Conservation (phyloP, 169 alveolate species). For the Neospora caninum region DNA sequence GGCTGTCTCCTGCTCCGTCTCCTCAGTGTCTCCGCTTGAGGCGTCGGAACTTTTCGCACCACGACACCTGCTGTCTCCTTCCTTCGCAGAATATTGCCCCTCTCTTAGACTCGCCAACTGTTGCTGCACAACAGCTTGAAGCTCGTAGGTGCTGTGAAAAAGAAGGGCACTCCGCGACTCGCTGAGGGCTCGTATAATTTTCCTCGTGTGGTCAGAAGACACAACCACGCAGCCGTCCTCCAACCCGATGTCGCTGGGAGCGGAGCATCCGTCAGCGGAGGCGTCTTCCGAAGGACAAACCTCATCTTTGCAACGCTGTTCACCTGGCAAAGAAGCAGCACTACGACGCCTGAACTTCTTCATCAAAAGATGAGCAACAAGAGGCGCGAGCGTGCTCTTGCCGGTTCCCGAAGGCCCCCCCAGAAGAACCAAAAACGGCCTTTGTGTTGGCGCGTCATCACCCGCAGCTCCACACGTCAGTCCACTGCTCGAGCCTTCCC, state of each 20-base stretch:
- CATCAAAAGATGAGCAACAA: neutral
- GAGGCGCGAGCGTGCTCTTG: constrained; percentile 41
- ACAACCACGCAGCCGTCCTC: constrained; percentile 8
- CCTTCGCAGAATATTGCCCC: neutral
- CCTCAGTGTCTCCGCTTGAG: neutral
- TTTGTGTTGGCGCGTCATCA: neutral
- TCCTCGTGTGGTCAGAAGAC: constrained; percentile 28
- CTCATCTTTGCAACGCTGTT: neutral
- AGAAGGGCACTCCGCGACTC: neutral
- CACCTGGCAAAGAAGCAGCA: neutral
- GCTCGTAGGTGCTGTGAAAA: constrained; percentile 33
- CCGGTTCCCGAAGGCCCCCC: constrained; percentile 41
- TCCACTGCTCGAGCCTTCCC: neutral
- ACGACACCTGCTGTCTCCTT: neutral
- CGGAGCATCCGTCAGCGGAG: neutral
- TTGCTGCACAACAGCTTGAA: neutral
- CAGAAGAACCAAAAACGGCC: neutral
- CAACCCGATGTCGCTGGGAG: neutral
- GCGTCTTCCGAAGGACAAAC: neutral
- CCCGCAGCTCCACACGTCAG: neutral
- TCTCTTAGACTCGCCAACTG: neutral
- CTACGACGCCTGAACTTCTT: neutral
- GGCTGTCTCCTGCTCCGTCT: neutral
- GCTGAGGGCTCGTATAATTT: neutral
- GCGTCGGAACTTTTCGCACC: neutral